A percentile compares a stretch with the other conserved stretches of the same genome.
Conservation (phyloP, 2,329 filamentous ascomycete species). For the Diaporthe eres region DNA sequence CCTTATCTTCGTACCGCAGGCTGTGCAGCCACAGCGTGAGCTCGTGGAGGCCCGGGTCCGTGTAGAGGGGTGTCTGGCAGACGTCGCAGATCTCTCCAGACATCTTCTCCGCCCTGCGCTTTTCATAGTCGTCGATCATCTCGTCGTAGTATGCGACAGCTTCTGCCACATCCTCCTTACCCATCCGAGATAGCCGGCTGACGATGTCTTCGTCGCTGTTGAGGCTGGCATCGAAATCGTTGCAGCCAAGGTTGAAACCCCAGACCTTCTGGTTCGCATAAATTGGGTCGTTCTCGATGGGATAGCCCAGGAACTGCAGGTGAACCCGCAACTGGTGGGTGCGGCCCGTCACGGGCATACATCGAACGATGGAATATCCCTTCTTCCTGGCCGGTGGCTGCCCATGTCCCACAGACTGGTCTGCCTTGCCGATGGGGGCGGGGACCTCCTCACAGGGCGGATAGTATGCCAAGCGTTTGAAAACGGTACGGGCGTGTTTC, state of each 20-base stretch:
- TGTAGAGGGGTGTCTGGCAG: conserved; percentile 91
- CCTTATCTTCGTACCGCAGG: conserved; percentile 86
- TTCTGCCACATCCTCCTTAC: conserved; percentile 92
- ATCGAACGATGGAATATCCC: conserved; percentile 95
- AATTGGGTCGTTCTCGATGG: conserved; percentile 97
- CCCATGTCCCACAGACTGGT: conserved; percentile 45
- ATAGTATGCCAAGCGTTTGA: conserved; percentile 94
- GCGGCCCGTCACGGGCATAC: conserved; percentile 90
- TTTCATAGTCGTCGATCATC: conserved; percentile 91
- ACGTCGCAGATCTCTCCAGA: conserved; percentile 85
- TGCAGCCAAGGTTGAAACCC: conserved; percentile 81
- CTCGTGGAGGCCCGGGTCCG: conserved; percentile 91
- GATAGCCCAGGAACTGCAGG: conserved; percentile 92
- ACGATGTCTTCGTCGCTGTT: conserved; percentile 93
- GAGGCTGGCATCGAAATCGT: conserved; percentile 74
- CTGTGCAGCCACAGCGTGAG: conserved; percentile 95
- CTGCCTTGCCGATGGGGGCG: conserved; percentile 45
- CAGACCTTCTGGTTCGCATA: conserved; percentile 96
- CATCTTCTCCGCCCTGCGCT: conserved; percentile 92
- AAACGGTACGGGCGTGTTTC: conserved; percentile 90
- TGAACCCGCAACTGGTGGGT: conserved; percentile 97
- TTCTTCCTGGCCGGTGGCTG: conserved; percentile 68
- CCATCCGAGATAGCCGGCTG: conserved; percentile 87
- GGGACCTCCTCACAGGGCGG: conserved; percentile 57
- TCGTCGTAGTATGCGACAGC: conserved; percentile 95